Evolutionary conservation across 1,284 basidiomycete species (phyloP), one percentile per base, ranked within the genome.

Genomic region (Papiliotrema laurentii): DNA sequence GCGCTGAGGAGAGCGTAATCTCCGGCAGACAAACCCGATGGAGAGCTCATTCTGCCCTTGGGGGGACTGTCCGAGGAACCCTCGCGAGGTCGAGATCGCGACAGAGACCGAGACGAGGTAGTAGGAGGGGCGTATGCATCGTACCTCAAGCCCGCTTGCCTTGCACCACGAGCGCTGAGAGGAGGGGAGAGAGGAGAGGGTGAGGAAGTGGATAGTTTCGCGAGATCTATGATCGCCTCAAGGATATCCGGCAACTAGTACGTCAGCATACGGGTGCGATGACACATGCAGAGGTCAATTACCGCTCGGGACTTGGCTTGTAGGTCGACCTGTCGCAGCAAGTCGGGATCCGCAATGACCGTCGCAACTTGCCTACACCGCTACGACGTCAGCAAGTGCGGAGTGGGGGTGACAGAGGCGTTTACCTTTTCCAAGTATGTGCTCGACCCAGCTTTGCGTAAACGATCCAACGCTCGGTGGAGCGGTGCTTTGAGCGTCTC

Each of bases 211-310:
- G 34, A 1, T 14, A 44, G 33, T 13, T 42, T 44, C 2, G 55
- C 25, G 2, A 54, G 46, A 6, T 30, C 47, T 6, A 56, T 44
- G 4, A 64, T 51, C 4, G 63, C 55, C n/a, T 45, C 54, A 19
- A 63, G 53, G 1, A 61, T 27, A 38, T 63, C 60, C 19, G 55
- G 52, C 11, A 62, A 51, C 59, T 61, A 47, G 1, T 21, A 39
- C 10, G 25, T 47, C 22, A 44, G 43, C 33, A n/a, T 35, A 33
- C 14, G 36, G 41, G 13, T 25, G 43, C 35, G 24, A 18, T 19
- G 16, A 51, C 19, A 39, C 24, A 5, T 5, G 30, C 30, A 33
- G 18, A 9, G 11, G 7, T 13, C 6, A 39, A 56, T 30, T 22
- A 61, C 59, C 7, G 55, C 31, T 7, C 54, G 38, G 4, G 54